Conservation (phyloP, 73 alveolate genomes). For the Tetrahymena elliotti region DNA sequence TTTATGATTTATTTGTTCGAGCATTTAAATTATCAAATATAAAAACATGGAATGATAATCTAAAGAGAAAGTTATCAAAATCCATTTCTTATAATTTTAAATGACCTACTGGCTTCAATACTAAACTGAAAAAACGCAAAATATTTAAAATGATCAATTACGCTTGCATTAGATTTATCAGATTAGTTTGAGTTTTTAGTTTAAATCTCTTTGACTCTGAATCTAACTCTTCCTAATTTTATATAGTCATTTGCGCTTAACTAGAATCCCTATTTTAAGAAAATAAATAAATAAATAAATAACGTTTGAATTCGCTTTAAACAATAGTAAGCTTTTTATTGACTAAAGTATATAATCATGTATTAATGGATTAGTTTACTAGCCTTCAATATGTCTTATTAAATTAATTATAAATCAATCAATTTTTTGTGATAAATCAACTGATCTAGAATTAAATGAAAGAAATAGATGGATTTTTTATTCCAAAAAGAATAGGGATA, state of each 20-base stretch:
- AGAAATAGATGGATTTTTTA: background rate
- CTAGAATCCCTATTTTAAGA: constrained; percentile 16
- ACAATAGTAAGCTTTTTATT: too few species aligned
- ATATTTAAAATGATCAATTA: background rate
- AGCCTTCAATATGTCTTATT: too few species aligned
- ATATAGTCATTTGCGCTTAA: constrained; percentile 40
- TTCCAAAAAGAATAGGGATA: background rate
- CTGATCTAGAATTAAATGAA: background rate
- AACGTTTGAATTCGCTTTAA: too few species aligned
- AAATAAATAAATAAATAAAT: background rate
- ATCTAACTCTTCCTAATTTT: constrained; percentile 57
- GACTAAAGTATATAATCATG: too few species aligned
- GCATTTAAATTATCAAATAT: background rate
- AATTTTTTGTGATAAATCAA: background rate
- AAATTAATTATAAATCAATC: too few species aligned
- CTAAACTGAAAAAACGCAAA: too few species aligned
- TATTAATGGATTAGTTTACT: too few species aligned
- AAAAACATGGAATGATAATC: background rate
- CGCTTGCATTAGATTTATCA: background rate
- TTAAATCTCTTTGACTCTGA: constrained; percentile 44
- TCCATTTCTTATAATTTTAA: too few species aligned
- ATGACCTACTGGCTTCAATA: too few species aligned
- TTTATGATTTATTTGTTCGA: background rate
- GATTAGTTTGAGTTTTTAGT: background rate
- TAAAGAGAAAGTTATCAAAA: background rate